A percentile compares a stretch with the other conserved stretches of the same genome.
Evolutionary conservation across 306 rosid genomes (phyloP).

Genomic region (Quercus ilex): DNA sequence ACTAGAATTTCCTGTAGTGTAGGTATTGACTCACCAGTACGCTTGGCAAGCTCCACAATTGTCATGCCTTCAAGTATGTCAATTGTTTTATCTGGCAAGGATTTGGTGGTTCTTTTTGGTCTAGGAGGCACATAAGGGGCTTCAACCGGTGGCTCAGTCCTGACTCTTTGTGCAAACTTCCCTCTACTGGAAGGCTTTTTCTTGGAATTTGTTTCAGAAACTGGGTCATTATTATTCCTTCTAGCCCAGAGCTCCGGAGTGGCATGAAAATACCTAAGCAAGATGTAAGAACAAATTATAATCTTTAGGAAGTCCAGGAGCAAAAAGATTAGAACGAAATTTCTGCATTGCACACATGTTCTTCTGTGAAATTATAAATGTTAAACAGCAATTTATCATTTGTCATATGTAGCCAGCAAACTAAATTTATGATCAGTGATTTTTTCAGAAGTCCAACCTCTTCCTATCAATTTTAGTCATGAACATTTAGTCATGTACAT

Average conservation of each 20-base stretch:
- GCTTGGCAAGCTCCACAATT: constrained; percentile 74
- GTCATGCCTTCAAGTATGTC: constrained; percentile 96
- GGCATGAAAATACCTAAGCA: constrained; percentile 64
- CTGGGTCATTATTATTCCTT: constrained; percentile 33
- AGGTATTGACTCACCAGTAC: constrained; percentile 58
- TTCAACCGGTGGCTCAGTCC: constrained; percentile 67
- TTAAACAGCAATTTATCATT: neutral
- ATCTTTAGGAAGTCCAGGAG: neutral
- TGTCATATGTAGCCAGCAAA: neutral
- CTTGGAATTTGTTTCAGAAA: constrained; percentile 33
- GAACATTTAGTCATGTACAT: neutral
- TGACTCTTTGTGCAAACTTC: constrained; percentile 54
- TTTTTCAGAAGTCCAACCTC: neutral
- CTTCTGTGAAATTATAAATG: neutral
- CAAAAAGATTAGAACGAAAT: neutral
- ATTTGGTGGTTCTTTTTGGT: constrained; percentile 39
- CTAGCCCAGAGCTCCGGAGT: constrained; percentile 48
- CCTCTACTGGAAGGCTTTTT: constrained; percentile 57
- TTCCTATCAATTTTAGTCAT: neutral
- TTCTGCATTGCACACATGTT: neutral
- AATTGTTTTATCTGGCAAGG: constrained; percentile 53
- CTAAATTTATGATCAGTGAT: neutral
- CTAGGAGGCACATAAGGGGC: constrained; percentile 70
- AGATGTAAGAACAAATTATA: constrained; percentile 11
- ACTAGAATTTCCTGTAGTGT: constrained; percentile 63